Evolutionary conservation across 306 rosid species (phyloP).

Genomic region (Vigna reflexopilosa): DNA sequence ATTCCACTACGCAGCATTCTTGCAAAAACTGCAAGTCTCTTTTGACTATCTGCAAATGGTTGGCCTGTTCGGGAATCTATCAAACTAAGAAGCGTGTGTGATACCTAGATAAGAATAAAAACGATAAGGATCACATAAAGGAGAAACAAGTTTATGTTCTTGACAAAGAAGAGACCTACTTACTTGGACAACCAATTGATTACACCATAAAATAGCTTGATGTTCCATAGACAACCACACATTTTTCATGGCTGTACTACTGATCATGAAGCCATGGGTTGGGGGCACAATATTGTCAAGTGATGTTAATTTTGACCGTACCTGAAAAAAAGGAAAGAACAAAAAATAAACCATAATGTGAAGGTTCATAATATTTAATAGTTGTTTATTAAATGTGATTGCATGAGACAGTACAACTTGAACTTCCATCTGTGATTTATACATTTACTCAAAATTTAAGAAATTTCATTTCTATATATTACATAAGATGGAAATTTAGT

Average conservation of each 20-base stretch:
- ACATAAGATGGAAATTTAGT: neutral
- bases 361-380: conserved; percentile 39
- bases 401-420: conserved; percentile 9
- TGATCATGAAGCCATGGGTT: conserved; percentile 96
- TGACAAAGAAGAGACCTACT: conserved; percentile 45
- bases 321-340: conserved; percentile 58
- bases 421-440: conserved; percentile 1
- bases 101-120: conserved; percentile 67
- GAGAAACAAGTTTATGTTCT: conserved; percentile 35
- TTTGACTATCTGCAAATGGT: conserved; percentile 68
- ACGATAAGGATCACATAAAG: conserved; percentile 46
- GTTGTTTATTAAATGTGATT: conserved; percentile 38
- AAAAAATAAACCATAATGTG: conserved; percentile 29
- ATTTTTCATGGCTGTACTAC: conserved; percentile 91
- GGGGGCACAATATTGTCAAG: conserved; percentile 96
- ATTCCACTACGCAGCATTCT: conserved; percentile 91
- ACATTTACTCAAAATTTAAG: conserved; percentile 19
- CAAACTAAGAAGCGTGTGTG: conserved; percentile 94
- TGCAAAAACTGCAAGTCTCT: conserved; percentile 70
- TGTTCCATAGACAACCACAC: conserved; percentile 99
- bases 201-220: conserved; percentile 98
- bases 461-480: conserved; percentile 29
- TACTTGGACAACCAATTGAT: conserved; percentile 93
- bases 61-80: conserved; percentile 79
- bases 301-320: conserved; percentile 80